Evolutionary conservation across 1,284 basidiomycete genomes (phyloP), one percentile per base, ranked within the genome.

Genomic region (Gymnopus androsaceus): DNA sequence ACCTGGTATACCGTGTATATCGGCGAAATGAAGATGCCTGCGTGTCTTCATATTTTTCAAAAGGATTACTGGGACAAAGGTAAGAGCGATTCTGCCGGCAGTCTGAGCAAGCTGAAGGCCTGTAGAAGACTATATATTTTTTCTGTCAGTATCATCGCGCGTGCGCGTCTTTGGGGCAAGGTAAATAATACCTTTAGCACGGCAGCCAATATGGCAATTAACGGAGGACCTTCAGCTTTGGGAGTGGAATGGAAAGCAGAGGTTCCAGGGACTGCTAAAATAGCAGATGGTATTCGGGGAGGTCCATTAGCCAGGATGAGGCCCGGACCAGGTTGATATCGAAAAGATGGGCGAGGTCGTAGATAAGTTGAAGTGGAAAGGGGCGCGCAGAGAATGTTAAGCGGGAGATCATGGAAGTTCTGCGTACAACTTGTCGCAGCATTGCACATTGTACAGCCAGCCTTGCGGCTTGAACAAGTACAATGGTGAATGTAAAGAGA

Each of bases 61-160:
- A 33, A 87, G 66, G 48, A 90, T 64, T 30, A 88, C 64, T 34
- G 89, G 89, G 11, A 90, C 73, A 61, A 93, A 82, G 0, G 89
- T 91, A 45, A 92, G 74, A 0, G 82, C 83, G 55, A 92, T 77
- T 55, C 90, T 81, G 37, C 77, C 83, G 34, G 81, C 79, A 14
- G 84, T 88, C 47, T 85, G 79, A 14, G 83, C 80, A 19, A 87
- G 49, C 64, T 88, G 84, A 54, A 92, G 73, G 1, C 85, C 75
- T 23, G 80, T 75, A 6, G 83, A 83, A 6, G 79, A 72, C 83
- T 84, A 34, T 54, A 19, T 44, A 19, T 17, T 23, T 33, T 37
- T 9, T 25, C 17, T 38, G n/a, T 21, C 15, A 15, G 17, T 40
- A 41, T n/a, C 27, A 36, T 34, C 8, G 17, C 8, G 31, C 30